A percentile compares a stretch with the other conserved stretches of the same genome.
Evolutionary conservation across 441 rosid genomes (phyloP).

Genomic region (Iberis amara): DNA sequence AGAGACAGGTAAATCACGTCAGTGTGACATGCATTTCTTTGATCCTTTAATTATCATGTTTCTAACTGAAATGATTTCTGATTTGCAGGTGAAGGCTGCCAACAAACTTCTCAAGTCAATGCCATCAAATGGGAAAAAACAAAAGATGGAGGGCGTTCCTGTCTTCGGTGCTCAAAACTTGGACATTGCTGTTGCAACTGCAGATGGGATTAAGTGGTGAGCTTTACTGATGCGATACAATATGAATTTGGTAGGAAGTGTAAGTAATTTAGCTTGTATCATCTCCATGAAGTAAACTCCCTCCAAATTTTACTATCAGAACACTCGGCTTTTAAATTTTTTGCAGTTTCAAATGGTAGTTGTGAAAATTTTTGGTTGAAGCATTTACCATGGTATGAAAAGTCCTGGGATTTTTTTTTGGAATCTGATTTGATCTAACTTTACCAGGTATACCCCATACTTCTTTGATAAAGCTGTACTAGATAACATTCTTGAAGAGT

Average conservation of each 20-base stretch:
- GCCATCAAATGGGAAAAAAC: conserved; percentile 47
- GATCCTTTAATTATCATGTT: not conserved
- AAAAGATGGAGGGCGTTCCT: conserved; percentile 79
- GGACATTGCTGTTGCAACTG: conserved; percentile 91
- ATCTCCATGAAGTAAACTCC: not conserved
- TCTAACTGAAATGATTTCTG: conserved; percentile 10
- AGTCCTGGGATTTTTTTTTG: not conserved
- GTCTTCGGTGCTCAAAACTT: conserved; percentile 87
- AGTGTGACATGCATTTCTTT: conserved; percentile 4
- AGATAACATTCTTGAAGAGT: conserved; percentile 91
- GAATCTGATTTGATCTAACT: conserved; percentile 21
- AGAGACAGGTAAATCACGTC: conserved; percentile 63
- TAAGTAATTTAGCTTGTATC: not conserved
- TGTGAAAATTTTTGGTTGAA: not conserved
- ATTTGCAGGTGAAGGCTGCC: conserved; percentile 77
- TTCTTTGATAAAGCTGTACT: conserved; percentile 89
- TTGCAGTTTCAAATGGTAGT: not conserved
- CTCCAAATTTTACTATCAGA: conserved; percentile 6
- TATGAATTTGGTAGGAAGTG: conserved; percentile 1
- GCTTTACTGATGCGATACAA: conserved; percentile 20
- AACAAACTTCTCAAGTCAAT: conserved; percentile 70
- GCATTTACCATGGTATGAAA: conserved; percentile 8
- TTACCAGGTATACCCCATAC: conserved; percentile 84
- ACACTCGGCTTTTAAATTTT: not conserved
- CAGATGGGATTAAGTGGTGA: conserved; percentile 86